Percentiles rank a stretch among this genome's conserved stretches.
These are phyloP conservation scores for Alternaria brassicicola DNA, from an alignment of 2,329 filamentous ascomycete species.

Conservation along the genomic window DNA sequence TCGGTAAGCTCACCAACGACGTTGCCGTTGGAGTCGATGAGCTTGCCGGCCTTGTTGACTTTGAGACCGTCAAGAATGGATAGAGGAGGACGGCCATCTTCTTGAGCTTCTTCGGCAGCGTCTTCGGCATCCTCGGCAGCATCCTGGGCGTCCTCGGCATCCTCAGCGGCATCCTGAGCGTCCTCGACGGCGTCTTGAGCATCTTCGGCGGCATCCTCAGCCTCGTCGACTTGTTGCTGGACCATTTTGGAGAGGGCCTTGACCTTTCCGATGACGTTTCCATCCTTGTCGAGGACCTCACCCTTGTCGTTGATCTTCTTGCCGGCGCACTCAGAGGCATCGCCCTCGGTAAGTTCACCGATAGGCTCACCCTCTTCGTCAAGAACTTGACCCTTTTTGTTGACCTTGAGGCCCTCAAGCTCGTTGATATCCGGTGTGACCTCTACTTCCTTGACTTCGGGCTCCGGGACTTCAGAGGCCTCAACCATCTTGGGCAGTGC, in stretches of 20 bases:
- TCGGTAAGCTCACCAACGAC: slow-evolving; percentile 58
- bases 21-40: slow-evolving; percentile 55
- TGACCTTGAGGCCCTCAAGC: slow-evolving; percentile 62
- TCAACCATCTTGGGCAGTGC: slow-evolving; percentile 54
- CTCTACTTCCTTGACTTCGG: slow-evolving; percentile 51
- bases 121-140: slow-evolving; percentile 42
- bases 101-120: slow-evolving; percentile 41
- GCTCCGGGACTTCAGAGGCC: slow-evolving; percentile 17
- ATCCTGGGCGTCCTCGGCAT: slow-evolving; percentile 41
- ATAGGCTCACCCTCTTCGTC: slow-evolving; percentile 61
- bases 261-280: slow-evolving; percentile 67
- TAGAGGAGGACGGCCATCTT: slow-evolving; percentile 53
- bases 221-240: slow-evolving; percentile 44
- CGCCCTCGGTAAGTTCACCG: slow-evolving; percentile 62
- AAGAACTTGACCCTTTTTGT: slow-evolving; percentile 62
- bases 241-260: slow-evolving; percentile 57
- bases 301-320: slow-evolving; percentile 70
- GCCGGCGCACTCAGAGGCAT: slow-evolving; percentile 66
- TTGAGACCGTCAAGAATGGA: slow-evolving; percentile 57
- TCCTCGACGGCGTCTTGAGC: slow-evolving; percentile 16
- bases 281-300: slow-evolving; percentile 68
- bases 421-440: slow-evolving; percentile 54
- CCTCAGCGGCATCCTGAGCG: slow-evolving; percentile 44
- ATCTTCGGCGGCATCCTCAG: slow-evolving; percentile 36
- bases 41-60: slow-evolving; percentile 59